Base-by-base conservation (phyloP, 345 rosid species). In the Aquilaria malaccensis region DNA sequence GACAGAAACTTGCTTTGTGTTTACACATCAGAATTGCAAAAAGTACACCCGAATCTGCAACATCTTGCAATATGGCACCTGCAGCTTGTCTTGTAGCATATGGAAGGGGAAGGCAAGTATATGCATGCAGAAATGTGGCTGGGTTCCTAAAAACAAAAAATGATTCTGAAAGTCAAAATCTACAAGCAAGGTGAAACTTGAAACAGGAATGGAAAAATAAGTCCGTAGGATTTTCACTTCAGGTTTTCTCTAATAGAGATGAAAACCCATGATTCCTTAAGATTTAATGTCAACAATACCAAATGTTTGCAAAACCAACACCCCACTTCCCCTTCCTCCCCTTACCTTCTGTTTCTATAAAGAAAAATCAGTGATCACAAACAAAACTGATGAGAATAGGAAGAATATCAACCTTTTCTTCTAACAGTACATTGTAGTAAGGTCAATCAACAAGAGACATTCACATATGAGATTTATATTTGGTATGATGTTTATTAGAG, bases 91-190 rank as follows among this genome's bases (percentile, higher is more conserved):
- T 85, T 70, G 88, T 78, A 32, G 80, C 83, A 70, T 78, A 74
- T 58, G 86, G 79, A 73, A 92, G 97, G 61, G 98, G 97, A 78
- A 92, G 97, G 73, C 98, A 92, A 52, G 98, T 82, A 74, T 92
- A 92, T 60, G 98, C 98, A 79, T 89, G 97, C 69, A 92, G 87
- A 83, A 92, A 92, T 33, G 95, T 80, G 53, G 96, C 95, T 14
- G 95, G 93, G 60, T 89, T 92, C 95, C 98, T 92, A 76, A 49
- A 32, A 64, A 63, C 31, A 50, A 52, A 64, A 50, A 62, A 66
- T 45, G 52, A 22, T 22, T 22, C 22, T 22, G 22, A 22, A 50
- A 11, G 50, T 47, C 33, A 41, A 65, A 56, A 70, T 30, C 48
- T 45, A 15, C 13, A 50, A 58, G 55, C 63, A 56, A 22, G 49